Evolutionary conservation across 805 yeast species (phyloP), one percentile per base, ranked within the genome.

Genomic region (Pichia occidentalis): DNA sequence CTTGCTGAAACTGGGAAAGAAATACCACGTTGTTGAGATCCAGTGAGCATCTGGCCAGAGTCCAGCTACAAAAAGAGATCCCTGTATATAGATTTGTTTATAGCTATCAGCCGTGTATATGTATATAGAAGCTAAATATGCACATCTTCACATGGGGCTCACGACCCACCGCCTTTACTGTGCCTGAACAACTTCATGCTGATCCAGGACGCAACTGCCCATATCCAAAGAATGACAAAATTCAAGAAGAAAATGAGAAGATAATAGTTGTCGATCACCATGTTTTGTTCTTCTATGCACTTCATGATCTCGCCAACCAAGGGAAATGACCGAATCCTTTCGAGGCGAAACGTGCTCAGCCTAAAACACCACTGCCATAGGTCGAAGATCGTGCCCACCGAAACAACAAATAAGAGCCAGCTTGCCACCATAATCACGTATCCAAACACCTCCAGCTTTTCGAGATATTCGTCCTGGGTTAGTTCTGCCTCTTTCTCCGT

Each of bases 121-220:
- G 16, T 10, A 22, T 21, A 19, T 11, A 13, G n/a, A 24, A 6
- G 18, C 17, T 13, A n/a, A 10, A 17, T 13, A 18, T 16, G 19
- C 7, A 37, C 4, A 12, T 20, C 1, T 25, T 18, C 22, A 29
- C 10, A 7, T 36, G 24, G 10, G 17, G 6, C 20, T 37, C 38
- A 40, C 30, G 46, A 56, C 8, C 66, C 67, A 18, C 74, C 70
- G 7, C 86, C 86, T 48, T 77, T 80, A 17, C 92, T 80, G 53
- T 85, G 92, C 39, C 86, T 65, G 59, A 85, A 85, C 40, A 84
- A 61, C 57, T 85, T 85, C 71, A 84, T 67, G 25, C 92, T 88
- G 31, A 77, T 65, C 95, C 95, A 85, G 9, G 87, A 75, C 4
- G 71, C 61, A 8, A 77, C 60, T 29, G 87, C 75, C 94, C 95